Evolutionary conservation across 192 early-diverging fungal genomes (phyloP), one percentile per base, ranked within the genome.

Genomic region (Chytriomyces confervae): DNA sequence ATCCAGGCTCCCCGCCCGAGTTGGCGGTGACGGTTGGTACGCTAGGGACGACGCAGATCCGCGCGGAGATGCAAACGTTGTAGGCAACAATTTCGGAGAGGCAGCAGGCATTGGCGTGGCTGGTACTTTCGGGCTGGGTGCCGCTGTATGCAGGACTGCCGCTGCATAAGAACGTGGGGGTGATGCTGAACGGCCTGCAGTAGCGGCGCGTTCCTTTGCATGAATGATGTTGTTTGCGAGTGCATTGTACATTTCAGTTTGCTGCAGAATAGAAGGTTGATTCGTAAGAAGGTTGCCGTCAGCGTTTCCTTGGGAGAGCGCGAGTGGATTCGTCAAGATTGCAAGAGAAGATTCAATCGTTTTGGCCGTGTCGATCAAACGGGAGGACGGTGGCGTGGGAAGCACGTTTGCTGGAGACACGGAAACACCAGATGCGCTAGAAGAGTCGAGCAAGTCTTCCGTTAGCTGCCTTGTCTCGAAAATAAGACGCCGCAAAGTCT

Each of bases 381-480:
- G n/a, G 63, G 10, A 11, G n/a, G 63, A 27, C 0, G 63, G 63
- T 27, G 63, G 63, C 13, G 63, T 11, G 18, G 63, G 36, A 16
- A 36, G 63, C 63, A 16, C 10, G n/a, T 65, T 13, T 65, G n/a
- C 70, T 16, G 53, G 3, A 53, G 50, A n/a, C 8, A 20, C 16
- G 53, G 20, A n/a, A 20, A 20, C 16, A 20, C 53, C 53, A 57
- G 53, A 10, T 13, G 49, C 50, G n/a, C 18, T 49, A 4, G 70
- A 10, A n/a, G 67, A 11, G 24, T 43, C 70, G 53, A 72, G 70
- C 23, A 72, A 10, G 24, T 72, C 70, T 10, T 23, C 27, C 9
- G 45, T 45, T n/a, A 72, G 70, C 36, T 72, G 50, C 20, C 49
- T 3, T 13, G 70, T 72, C 53, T 72, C 70, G 43, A 72, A 72